Base-by-base conservation (phyloP, 2,329 filamentous ascomycete genomes). In the Cladosporium sp. region DNA sequence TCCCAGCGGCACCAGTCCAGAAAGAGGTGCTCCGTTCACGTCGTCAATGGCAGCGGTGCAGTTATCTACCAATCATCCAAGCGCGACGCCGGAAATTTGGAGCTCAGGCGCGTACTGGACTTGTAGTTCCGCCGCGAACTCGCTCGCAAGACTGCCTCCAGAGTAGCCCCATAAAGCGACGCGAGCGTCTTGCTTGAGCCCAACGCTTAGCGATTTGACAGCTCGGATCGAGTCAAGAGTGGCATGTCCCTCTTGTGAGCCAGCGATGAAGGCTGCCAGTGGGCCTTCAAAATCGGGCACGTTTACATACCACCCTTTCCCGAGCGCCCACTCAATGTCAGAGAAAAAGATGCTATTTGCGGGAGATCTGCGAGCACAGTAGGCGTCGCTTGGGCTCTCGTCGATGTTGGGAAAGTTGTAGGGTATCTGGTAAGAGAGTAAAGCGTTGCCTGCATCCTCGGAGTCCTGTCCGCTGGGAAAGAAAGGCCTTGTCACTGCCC, bases 121-220 rank as follows among this genome's bases (percentile, higher is more conserved):
- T 41, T 78, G 76, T 18, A 81, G 61, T 46, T 81, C 77, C 13
- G 75, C 73, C 0, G 79, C 79, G 69, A 73, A 78, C 31, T 76
- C 76, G 2, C 68, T 74, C 0, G 78, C 77, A 14, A 81, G 56
- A 2, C 73, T 72, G 3, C 79, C 79, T 2, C 80, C 80, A 0
- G 75, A 79, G 59, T 81, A 82, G 0, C 80, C 80, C 77, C 77
- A 81, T 51, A 80, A 58, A 2, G 70, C 68, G 11, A 54, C 34
- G 9, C 42, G 35, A 56, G 63, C 59, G 0, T 72, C 65, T 11
- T 65, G 60, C 2, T 54, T 52, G 3, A 49, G 46, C 13, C 46
- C 46, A 6, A 49, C 11, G 6, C 37, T 42, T 11, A 49, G 28
- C 1, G 58, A 58, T 8, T 74, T 56, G 1, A 71, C 68, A 4